Evolutionary conservation across 768 basidiomycete species (phyloP).

Genomic region (Trametes gibbosa): DNA sequence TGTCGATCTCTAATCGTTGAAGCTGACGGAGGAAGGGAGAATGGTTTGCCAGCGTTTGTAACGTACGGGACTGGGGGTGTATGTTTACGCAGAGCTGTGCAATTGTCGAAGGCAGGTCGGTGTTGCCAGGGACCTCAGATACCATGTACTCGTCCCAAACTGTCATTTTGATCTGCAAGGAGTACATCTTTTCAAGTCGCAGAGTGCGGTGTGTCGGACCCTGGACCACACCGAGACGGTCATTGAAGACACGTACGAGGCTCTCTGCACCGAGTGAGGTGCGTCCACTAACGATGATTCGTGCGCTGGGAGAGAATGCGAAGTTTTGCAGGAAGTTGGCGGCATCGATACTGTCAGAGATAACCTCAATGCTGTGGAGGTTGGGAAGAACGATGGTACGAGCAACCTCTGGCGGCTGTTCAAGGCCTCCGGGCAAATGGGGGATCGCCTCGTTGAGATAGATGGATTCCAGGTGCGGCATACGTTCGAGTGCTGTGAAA

Average conservation of each 20-base stretch:
- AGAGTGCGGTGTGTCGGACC: neutral
- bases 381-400: neutral
- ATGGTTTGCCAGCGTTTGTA: neutral
- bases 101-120: neutral
- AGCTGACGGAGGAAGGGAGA: neutral
- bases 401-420: neutral
- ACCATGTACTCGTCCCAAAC: neutral
- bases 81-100: neutral
- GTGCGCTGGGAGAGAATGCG: neutral
- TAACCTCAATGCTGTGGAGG: neutral
- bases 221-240: neutral
- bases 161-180: neutral
- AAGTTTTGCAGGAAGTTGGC: conserved; percentile 1
- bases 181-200: neutral
- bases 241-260: neutral
- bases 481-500: neutral
- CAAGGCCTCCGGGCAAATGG: neutral
- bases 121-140: neutral
- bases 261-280: neutral
- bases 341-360: neutral
- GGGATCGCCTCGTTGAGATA: neutral
- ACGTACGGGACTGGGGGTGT: neutral
- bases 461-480: neutral
- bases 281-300: neutral
- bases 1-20: neutral